These are phyloP conservation scores for Sanghuangporus weigelae DNA, from an alignment of 1,284 basidiomycete genomes.

Conservation along the genomic window DNA sequence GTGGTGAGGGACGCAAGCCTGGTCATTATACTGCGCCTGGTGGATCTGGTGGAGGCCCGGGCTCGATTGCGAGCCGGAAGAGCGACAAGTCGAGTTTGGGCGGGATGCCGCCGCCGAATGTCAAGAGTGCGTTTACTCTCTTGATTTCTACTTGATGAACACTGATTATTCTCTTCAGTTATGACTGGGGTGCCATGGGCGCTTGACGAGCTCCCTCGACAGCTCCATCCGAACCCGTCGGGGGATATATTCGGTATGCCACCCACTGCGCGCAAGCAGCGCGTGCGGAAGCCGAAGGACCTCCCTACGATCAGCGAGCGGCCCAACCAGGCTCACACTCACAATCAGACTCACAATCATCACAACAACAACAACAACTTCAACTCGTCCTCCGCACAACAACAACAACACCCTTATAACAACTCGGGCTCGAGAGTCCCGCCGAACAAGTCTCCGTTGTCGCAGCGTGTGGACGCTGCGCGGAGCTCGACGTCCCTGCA, in stretches of 20 bases:
- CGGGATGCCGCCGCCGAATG: constrained; percentile 47
- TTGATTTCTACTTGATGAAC: neutral
- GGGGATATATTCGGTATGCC: constrained; percentile 56
- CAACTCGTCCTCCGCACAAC: neutral
- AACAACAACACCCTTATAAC: too few relatives aligned
- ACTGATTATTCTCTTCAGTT: constrained; percentile 35
- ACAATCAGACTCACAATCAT: neutral
- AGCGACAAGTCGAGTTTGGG: constrained; percentile 25
- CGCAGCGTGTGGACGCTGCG: constrained; percentile 24
- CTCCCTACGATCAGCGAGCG: constrained; percentile 62
- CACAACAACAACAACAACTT: neutral
- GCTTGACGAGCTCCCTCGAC: constrained; percentile 58
- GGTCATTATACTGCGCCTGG: neutral
- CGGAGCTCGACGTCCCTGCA: constrained; percentile 21
- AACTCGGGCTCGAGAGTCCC: neutral
- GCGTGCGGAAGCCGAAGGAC: constrained; percentile 61
- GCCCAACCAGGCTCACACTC: constrained; percentile 24
- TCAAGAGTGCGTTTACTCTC: constrained; percentile 62
- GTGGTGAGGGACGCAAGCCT: neutral
- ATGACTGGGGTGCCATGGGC: constrained; percentile 74
- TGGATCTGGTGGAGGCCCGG: constrained; percentile 12
- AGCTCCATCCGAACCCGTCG: constrained; percentile 51
- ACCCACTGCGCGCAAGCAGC: constrained; percentile 48
- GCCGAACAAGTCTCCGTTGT: constrained; percentile 30
- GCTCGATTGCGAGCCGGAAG: constrained; percentile 27